Conservation (phyloP, 305 asterid species). For the Galium porrigens region DNA sequence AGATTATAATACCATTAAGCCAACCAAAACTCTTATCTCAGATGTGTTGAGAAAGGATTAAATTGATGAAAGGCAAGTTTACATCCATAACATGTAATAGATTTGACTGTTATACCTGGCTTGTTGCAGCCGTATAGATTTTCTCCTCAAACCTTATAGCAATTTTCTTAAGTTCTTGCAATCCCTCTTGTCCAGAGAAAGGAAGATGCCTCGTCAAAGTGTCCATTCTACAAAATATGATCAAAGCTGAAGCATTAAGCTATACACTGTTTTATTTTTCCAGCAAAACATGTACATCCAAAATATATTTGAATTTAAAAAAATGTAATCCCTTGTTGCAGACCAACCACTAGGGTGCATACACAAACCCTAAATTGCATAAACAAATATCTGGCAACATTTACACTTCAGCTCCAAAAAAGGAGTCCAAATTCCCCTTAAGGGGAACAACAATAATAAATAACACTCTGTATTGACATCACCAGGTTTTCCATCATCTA, state of each 20-base stretch:
- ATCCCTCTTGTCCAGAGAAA: constrained; percentile 46
- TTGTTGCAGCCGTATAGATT: constrained; percentile 49
- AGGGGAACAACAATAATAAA: too few relatives aligned
- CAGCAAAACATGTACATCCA: not conserved
- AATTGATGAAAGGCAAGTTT: constrained; percentile 8
- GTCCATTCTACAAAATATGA: constrained; percentile 37
- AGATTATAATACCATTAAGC: constrained; percentile 7
- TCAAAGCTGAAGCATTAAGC: constrained; percentile 2
- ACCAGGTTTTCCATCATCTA: not conserved
- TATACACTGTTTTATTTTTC: too few relatives aligned
- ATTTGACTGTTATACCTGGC: constrained; percentile 32
- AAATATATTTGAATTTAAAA: not conserved
- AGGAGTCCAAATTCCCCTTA: too few relatives aligned
- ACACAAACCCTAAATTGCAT: not conserved
- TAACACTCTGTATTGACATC: not conserved
- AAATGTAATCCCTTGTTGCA: not conserved
- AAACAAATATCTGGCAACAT: not conserved
- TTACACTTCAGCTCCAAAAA: not conserved
- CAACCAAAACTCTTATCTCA: constrained; percentile 2
- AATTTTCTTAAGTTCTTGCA: constrained; percentile 51
- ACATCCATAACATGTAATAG: not conserved
- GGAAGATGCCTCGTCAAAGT: constrained; percentile 61
- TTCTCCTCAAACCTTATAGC: constrained; percentile 63
- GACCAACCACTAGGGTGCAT: not conserved
- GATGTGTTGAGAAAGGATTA: constrained; percentile 3